Percentiles rank a stretch among this genome's conserved stretches.
Conservation (phyloP, 2,329 filamentous ascomycete genomes). For the Aspergillus sp. region DNA sequence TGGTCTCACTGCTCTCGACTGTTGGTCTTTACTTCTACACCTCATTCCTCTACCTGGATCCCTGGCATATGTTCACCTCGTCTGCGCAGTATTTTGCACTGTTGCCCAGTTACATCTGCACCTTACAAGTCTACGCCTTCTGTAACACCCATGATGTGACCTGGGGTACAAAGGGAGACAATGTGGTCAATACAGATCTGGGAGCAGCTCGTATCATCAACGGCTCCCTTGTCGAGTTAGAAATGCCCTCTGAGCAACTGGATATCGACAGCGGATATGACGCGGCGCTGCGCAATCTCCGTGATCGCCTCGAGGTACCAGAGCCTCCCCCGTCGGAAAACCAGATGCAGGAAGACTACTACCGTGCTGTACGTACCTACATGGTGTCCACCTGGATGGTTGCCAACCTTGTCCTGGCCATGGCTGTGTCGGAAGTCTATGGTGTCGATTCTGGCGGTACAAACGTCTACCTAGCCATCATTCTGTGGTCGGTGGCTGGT, state of each 20-base stretch:
- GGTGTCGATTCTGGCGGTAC: conserved; percentile 63
- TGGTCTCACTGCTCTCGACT: conserved; percentile 83
- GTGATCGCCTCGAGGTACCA: conserved; percentile 83
- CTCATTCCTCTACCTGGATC: conserved; percentile 93
- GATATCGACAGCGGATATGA: conserved; percentile 98
- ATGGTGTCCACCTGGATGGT: conserved; percentile 96
- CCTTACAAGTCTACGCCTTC: conserved; percentile 95
- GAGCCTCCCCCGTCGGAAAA: conserved; percentile 58
- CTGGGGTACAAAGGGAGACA: conserved; percentile 98
- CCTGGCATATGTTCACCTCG: conserved; percentile 98
- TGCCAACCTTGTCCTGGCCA: conserved; percentile 84
- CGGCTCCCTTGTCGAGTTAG: conserved; percentile 77
- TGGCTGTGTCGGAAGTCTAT: conserved; percentile 88
- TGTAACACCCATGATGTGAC: conserved; percentile 99
- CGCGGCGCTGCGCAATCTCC: conserved; percentile 90
- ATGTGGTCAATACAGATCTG: conserved; percentile 86
- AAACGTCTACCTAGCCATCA: conserved; percentile 89
- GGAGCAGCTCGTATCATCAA: conserved; percentile 77
- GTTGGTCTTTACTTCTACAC: conserved; percentile 93
- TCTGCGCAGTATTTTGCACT: conserved; percentile 88
- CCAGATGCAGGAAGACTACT: conserved; percentile 97
- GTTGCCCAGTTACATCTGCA: conserved; percentile 91
- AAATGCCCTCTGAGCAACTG: conserved; percentile 96
- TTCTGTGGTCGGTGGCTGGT: conserved; percentile 84
- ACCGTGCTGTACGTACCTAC: conserved; percentile 94